Evolutionary conservation across 306 rosid genomes (phyloP), one percentile per base, ranked within the genome.

Genomic region (Benincasa hispida): DNA sequence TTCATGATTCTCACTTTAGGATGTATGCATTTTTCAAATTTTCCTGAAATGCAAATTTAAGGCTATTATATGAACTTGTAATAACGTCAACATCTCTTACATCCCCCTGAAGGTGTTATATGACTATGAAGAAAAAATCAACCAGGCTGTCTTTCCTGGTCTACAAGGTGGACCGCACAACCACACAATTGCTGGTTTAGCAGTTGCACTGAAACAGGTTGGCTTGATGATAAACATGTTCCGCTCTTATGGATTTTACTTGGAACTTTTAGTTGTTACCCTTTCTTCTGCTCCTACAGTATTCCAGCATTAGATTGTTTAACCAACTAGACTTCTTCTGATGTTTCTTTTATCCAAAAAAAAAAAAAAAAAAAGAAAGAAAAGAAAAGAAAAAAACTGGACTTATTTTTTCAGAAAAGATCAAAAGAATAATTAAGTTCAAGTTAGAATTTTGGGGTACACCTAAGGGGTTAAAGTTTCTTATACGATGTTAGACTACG

Each of bases 131-230:
- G 98, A 93, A 88, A 93, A 86, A 83, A 91, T 93, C 74, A 93
- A 93, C 51, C 97, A 91, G 83, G 97, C 98, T 18, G 98, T 93
- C 83, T 93, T 93, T 83, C 98, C 98, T 47, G 98, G 98, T 65
- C 91, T 93, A 81, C 98, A 93, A 86, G 98, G 98, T 67, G 93
- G 97, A 34, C 98, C 98, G 14, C 98, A 93, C 88, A 93, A 93
- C 85, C 98, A 93, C 87, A 93, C 96, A 63, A 93, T 93, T 82
- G 42, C 97, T 65, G 98, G 98, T 86, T 86, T 91, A 78, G 98
- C 96, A 77, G 97, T 93, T 84, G 98, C 98, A 61, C 75, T 93
- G 91, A 93, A 93, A 82, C 98, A 91, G 98, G 98, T 93, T 81
- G 41, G 45, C 51, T 57, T 76, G 59, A 24, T 72, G 55, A 68